Evolutionary conservation across 306 rosid species (phyloP), one percentile per base, ranked within the genome.

Genomic region (Acmispon strigosus): DNA sequence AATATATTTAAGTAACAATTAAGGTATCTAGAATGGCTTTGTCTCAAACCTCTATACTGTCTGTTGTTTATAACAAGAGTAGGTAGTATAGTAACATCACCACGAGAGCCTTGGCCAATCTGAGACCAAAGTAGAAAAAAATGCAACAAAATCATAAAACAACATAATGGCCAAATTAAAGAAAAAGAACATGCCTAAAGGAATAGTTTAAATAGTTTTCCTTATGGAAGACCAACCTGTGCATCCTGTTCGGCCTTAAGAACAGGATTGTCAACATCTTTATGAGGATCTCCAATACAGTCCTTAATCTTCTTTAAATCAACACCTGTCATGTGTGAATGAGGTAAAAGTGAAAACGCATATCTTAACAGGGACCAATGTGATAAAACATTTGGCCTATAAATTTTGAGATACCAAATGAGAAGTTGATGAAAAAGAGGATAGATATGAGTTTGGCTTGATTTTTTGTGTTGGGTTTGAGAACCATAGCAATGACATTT

Each of bases 31-130:
- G 61, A 62, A 60, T n/a, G 48, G 55, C 42, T 32, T 5, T 67
- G 70, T 51, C 39, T 73, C 77, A 51, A 18, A 93, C 98, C 98
- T 90, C 98, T 84, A 62, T 94, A 94, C 61, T 94, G 98, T 82
- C 97, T 83, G 81, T 76, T 82, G 89, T 94, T 94, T 85, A 94
- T 89, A 50, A 94, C 84, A 70, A 94, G 95, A 70, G 98, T 94
- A 22, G 97, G 97, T 55, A 94, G 72, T 81, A 94, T 90, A 36
- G 98, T 94, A 80, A 94, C 96, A 86, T 94, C 98, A 17, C 98
- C 95, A 24, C 95, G 98, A 62, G 86, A 6, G 29, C 91, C 98
- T 41, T 76, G 86, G 72, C 97, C 98, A 67, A 90, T 86, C 98
- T 94, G 87, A 72, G 80, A 77, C 66, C 75, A 79, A 65, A 43